Percentiles rank a stretch among this genome's conserved stretches.
These are phyloP conservation scores for Porcisia hertigi DNA, from an alignment of 208 protist genomes.

Conservation along the genomic window DNA sequence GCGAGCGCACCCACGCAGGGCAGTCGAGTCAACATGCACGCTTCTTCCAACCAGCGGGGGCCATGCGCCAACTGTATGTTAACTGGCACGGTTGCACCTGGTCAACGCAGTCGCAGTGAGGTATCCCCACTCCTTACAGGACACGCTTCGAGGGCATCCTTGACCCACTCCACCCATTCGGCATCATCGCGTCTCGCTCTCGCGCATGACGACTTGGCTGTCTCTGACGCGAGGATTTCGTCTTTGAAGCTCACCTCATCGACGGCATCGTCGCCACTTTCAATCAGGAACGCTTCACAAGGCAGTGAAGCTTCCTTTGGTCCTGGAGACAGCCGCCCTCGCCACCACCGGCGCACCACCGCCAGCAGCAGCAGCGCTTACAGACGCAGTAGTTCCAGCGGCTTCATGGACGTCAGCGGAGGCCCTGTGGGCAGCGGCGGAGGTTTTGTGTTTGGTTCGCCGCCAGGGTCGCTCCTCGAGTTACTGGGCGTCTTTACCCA, in stretches of 20 bases:
- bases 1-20: neutral
- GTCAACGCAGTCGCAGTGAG: conserved; percentile 2
- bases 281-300: conserved; percentile 8
- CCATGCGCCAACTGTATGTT: neutral
- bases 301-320: neutral
- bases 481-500: conserved; percentile 18
- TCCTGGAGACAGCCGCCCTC: no score
- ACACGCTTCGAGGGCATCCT: neutral
- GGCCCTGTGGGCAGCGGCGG: neutral
- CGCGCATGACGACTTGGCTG: neutral
- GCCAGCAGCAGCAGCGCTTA: neutral
- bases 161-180: neutral
- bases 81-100: neutral
- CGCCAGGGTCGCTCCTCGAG: conserved; percentile 19
- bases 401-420: neutral
- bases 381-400: conserved; percentile 3
- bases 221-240: neutral
- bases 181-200: neutral
- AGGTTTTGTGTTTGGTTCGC: conserved; percentile 11
- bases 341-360: conserved; percentile 7
- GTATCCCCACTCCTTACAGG: conserved; percentile 8
- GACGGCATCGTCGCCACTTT: conserved; percentile 12
- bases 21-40: neutral
- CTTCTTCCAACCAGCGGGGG: neutral
- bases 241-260: neutral